Conservation (phyloP, 202 grass and related monocot genomes). For the Eragrostis tef region DNA sequence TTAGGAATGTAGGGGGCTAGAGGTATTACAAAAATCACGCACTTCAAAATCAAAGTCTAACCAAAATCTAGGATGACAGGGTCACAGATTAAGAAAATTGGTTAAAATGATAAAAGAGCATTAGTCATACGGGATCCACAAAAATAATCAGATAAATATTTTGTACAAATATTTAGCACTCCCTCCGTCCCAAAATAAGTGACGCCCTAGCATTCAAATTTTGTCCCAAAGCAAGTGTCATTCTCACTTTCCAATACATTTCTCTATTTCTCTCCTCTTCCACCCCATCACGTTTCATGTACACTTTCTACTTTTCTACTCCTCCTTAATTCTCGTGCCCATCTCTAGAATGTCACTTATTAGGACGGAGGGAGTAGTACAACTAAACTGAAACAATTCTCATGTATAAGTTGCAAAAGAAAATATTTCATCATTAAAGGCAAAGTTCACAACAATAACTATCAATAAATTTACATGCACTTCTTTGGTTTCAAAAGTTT, state of each 20-base stretch:
- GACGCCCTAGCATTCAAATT: too few species aligned
- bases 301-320: background rate
- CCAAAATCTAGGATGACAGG: background rate
- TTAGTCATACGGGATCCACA: constrained; percentile 5
- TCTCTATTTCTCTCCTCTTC: too few species aligned
- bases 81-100: background rate
- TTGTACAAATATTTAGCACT: background rate
- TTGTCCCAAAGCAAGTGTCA: too few species aligned
- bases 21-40: background rate
- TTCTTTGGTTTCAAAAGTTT: background rate
- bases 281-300: too few species aligned
- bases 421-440: constrained; percentile 35
- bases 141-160: constrained; percentile 27
- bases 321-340: too few species aligned
- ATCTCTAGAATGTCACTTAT: too few species aligned
- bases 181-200: too few species aligned
- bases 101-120: constrained; percentile 41
- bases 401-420: constrained; percentile 13
- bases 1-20: background rate
- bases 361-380: background rate
- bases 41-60: background rate
- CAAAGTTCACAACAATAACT: constrained; percentile 5
- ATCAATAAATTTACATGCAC: background rate
- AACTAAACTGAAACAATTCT: constrained; percentile 3
- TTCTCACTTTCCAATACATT: too few species aligned